These are phyloP conservation scores for Yamadazyma songkhlaensis DNA, from an alignment of 1,139 yeast genomes.

Conservation along the genomic window DNA sequence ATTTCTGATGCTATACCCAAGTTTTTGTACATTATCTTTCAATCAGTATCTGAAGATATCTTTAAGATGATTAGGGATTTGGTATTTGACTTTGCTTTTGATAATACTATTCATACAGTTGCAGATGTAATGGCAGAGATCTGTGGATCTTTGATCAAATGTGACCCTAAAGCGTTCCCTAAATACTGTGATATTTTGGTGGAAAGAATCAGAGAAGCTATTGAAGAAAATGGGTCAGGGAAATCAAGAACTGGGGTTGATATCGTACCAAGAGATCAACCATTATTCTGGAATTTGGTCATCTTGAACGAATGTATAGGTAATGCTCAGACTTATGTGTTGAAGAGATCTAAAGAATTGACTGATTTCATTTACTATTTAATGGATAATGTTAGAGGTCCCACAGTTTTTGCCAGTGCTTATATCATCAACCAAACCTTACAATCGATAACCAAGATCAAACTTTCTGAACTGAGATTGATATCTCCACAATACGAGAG, in stretches of 20 bases:
- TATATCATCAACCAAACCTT: slow-evolving; percentile 63
- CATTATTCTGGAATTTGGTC: slow-evolving; percentile 69
- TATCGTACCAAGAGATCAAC: slow-evolving; percentile 72
- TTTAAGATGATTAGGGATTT: slow-evolving; percentile 52
- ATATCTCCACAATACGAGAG: slow-evolving; percentile 40
- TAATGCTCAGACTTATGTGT: slow-evolving; percentile 55
- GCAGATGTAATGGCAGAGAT: slow-evolving; percentile 70
- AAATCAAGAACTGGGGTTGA: slow-evolving; percentile 66
- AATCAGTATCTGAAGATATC: slow-evolving; percentile 65
- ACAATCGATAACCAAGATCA: slow-evolving; percentile 60
- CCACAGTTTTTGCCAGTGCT: slow-evolving; percentile 47
- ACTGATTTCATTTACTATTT: slow-evolving; percentile 49
- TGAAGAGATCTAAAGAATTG: slow-evolving; percentile 47
- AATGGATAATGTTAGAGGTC: slow-evolving; percentile 67
- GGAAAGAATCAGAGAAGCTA: slow-evolving; percentile 61
- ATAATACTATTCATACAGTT: slow-evolving; percentile 61
- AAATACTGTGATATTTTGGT: slow-evolving; percentile 44
- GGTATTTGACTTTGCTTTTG: slow-evolving; percentile 54
- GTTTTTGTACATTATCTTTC: slow-evolving; percentile 63
- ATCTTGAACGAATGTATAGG: slow-evolving; percentile 72
- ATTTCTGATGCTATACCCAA: slow-evolving; percentile 61
- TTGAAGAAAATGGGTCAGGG: slow-evolving; percentile 86
- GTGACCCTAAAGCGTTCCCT: slow-evolving; percentile 52
- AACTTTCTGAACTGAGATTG: slow-evolving; percentile 53
- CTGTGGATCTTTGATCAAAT: slow-evolving; percentile 64